phyloP scores from a whole-genome alignment of 805 yeast genomes.

The Cyberlindnera euphorbiiphila region DNA sequence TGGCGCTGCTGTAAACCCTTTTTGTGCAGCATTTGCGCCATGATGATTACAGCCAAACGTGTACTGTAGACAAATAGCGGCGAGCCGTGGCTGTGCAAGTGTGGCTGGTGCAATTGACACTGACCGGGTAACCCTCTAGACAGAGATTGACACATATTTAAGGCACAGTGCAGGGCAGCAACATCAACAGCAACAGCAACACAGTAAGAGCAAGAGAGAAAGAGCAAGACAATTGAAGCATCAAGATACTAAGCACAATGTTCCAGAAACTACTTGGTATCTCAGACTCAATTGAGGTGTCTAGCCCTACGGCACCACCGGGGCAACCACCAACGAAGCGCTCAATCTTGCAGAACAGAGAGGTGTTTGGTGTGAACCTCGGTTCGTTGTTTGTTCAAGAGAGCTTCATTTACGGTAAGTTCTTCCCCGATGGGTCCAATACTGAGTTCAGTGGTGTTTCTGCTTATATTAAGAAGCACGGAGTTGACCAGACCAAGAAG shows the following conservation, averaged over 20 bases:
- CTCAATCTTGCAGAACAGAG: slow-evolving; percentile 55
- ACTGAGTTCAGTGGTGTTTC: slow-evolving; percentile 74
- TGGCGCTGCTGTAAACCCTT: too few species aligned
- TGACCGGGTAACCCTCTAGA: too few species aligned
- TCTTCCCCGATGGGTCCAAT: slow-evolving; percentile 55
- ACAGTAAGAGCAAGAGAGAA: too few species aligned
- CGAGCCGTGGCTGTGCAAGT: too few species aligned
- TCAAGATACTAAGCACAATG: neutral
- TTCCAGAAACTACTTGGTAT: slow-evolving; percentile 3
- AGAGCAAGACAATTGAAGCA: too few species aligned
- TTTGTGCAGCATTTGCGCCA: too few species aligned
- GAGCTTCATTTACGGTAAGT: slow-evolving; percentile 65
- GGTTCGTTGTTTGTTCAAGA: slow-evolving; percentile 82
- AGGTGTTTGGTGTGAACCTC: slow-evolving; percentile 79
- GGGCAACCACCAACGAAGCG: slow-evolving; percentile 34
- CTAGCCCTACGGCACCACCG: slow-evolving; percentile 10
- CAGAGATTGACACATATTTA: too few species aligned
- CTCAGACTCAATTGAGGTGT: neutral
- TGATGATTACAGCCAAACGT: too few species aligned
- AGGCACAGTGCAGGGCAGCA: too few species aligned
- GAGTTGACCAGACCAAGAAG: slow-evolving; percentile 49
- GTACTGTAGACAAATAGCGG: too few species aligned
- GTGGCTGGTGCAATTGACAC: too few species aligned
- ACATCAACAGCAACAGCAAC: too few species aligned
- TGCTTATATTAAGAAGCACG: slow-evolving; percentile 43